phyloP scores from a whole-genome alignment of 1,284 basidiomycete genomes.

The Cryptococcus wingfieldii region DNA sequence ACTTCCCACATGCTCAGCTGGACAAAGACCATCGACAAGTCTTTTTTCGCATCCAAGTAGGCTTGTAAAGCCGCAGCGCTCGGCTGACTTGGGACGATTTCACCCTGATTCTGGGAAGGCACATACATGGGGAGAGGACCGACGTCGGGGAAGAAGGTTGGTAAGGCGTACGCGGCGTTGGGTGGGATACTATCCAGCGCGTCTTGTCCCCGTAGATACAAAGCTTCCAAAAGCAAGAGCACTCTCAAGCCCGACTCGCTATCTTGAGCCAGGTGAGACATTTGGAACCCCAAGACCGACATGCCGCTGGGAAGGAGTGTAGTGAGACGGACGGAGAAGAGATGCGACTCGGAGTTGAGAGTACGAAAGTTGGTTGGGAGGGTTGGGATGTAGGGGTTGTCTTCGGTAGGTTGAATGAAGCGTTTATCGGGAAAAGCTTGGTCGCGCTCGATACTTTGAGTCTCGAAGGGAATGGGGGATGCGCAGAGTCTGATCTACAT shows the following conservation, averaged over 20 bases:
- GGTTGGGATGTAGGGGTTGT: constrained; percentile 14
- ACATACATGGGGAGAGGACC: neutral
- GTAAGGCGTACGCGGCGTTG: neutral
- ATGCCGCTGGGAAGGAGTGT: constrained; percentile 12
- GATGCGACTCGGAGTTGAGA: constrained; percentile 15
- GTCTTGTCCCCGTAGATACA: constrained; percentile 17
- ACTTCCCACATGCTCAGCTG: neutral
- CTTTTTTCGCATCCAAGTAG: no score
- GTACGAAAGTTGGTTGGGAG: constrained; percentile 12
- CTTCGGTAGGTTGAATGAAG: constrained; percentile 16
- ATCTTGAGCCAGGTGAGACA: constrained; percentile 25
- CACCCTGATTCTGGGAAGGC: neutral
- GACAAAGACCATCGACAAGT: constrained; percentile 1
- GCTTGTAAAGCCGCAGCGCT: no score
- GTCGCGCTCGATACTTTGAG: constrained; percentile 11
- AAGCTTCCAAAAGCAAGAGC: constrained; percentile 19
- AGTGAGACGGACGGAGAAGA: constrained; percentile 19
- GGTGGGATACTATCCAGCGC: neutral
- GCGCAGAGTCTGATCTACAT: constrained; percentile 20
- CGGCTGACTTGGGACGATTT: neutral
- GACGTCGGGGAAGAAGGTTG: neutral
- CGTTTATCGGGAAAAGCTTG: neutral
- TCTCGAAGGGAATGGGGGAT: constrained; percentile 26
- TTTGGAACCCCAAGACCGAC: constrained; percentile 23
- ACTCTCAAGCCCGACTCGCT: constrained; percentile 18